Base-by-base conservation (phyloP, 139 green algal species). In the Pedinophyceae sp. region DNA sequence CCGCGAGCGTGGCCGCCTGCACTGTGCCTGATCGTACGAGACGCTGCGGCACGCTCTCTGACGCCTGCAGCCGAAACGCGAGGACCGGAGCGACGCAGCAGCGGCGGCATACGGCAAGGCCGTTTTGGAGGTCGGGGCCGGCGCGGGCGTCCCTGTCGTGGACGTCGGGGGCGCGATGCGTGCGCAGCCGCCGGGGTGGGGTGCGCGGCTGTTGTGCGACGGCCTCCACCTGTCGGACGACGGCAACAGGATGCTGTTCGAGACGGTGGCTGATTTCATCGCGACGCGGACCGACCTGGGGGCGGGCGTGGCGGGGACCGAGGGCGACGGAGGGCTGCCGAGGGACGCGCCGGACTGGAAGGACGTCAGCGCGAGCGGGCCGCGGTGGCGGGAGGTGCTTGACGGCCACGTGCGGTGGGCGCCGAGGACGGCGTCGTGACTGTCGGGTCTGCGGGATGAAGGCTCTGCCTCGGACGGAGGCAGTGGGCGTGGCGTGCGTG, bases 131-230 rank as follows among this genome's bases (percentile, higher is more conserved):
- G 52, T 84, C 17, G 83, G 40, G 0, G 13, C 43, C 13, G 61
- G 71, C 27, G 28, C 68, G 34, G 52, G 60, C 2, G 0, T 83
- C 34, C 73, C 77, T 3, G 71, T 76, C 20, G 41, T 93, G 28
- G 76, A 94, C 61, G 51, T 93, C 48, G 83, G 72, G 64, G 43
- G 49, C 3, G 48, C 40, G 1, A 60, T 92, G 48, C 79, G 86
- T 54, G 18, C 53, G 27, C 20, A 64, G 29, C 6, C 41, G 3
- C 55, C 61, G 19, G 30, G 50, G 40, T 79, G 61, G 64, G 48
- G 29, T 16, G 46, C 49, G 16, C 17, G 10, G 23, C 60, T 67
- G 29, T 61, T 87, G 45, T 58, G 26, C 30, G 82, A 91, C 57
- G 82, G 82, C 2, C 61, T 91, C 22, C 82, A 91, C 57, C 72